Evolutionary conservation across 176 grass and related monocot species (phyloP), one percentile per base, ranked within the genome.

Genomic region (Musa acuminata): DNA sequence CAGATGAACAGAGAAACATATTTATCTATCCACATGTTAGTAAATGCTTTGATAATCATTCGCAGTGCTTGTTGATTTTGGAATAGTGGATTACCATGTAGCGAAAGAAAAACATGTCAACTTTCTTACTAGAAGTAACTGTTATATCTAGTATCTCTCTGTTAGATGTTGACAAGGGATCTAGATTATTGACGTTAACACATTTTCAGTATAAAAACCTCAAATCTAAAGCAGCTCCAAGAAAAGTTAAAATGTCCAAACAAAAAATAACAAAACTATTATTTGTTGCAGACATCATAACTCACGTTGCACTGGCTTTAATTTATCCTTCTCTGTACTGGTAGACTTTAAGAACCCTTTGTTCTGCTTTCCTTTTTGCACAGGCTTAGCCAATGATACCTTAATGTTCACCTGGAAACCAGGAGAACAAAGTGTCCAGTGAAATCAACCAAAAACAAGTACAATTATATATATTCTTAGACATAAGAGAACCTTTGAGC

Each of bases 351-450:
- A 67, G 62, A 52, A 60, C 76, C 82, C 84, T 80, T 87, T 91
- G 23, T 74, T 81, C 59, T 77, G 82, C 73, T 82, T 87, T 75
- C 52, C 52, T 77, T 74, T 87, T 79, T 71, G 87, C 51, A 75
- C 72, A 77, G 83, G 81, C 84, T 85, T 90, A 75, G 91, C 83
- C 53, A 90, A 69, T 26, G 91, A 84, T 17, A 87, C 91, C 81
- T 85, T 90, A 82, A 90, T 83, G 85, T 87, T 81, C 73, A 90
- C 80, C 87, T 94, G 72, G 48, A 73, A 72, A 79, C 27, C 23
- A 81, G 59, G 55, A 57, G 50, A 64, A 76, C 51, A 52, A 65
- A 67, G 57, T 66, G 57, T 72, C 72, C 57, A 50, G 64, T 64
- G 9, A 27, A 25, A 55, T 76, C 67, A 76, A 80, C 49, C 16